Base-by-base conservation (phyloP, 2,329 filamentous ascomycete species). In the Grosmannia huntii region DNA sequence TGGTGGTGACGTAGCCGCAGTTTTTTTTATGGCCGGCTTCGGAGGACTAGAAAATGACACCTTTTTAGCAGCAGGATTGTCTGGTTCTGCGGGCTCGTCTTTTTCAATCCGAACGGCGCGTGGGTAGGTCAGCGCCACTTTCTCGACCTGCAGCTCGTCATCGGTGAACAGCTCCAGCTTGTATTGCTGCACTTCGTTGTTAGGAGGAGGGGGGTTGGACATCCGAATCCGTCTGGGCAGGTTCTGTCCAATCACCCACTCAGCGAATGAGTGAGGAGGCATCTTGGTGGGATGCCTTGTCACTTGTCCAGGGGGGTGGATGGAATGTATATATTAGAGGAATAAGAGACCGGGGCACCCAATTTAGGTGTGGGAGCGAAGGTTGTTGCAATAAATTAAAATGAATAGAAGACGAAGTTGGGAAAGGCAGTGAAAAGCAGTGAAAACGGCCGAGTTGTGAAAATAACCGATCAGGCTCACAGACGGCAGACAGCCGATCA, bases 91-190 rank as follows among this genome's bases (percentile, higher is more conserved):
- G 2, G 33, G 25, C 27, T 23, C 23, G 31, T 10, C 16, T 33
- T 55, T 36, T 10, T 48, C 55, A 19, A 60, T 5, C 48, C 48
- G 51, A 19, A 69, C 64, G 5, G 69, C 67, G 56, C 76, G 74
- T 1, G 78, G 77, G 56, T 78, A 77, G 1, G 75, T 77, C 44
- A 82, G 66, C 21, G 67, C 71, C 57, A 81, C 66, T 3, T 71
- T 74, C 56, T 82, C 78, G 28, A 73, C 69, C 9, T 75, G 73
- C n/a, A 71, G 72, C 58, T 79, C 76, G 50, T 81, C 77, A 60
- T 82, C 77, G 12, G 78, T 80, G 16, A 72, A 70, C 1, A 79
- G 65, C 56, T 75, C 70, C 36, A 79, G 64, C 25, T 65, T 71
- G 59, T 76, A 64, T 55, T 49, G 52, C 12, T 74, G 66, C 21